phyloP scores from a whole-genome alignment of 2,329 filamentous ascomycete genomes.

The Exophiala sp. region DNA sequence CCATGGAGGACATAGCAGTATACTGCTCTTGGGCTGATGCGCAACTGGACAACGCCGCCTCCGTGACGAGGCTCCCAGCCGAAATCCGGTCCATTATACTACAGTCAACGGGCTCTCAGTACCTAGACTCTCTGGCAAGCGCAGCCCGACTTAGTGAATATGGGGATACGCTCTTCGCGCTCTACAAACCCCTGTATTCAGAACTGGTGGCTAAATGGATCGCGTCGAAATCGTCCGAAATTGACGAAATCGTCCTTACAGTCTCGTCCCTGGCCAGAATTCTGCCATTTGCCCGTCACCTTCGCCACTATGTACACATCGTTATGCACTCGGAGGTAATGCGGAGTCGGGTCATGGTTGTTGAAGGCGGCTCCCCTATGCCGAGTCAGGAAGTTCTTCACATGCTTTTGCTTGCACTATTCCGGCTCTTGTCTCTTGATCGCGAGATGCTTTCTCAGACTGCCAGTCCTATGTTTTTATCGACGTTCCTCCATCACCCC shows the following conservation, averaged over 20 bases:
- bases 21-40: conserved; percentile 31
- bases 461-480: conserved; percentile 61
- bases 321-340: conserved; percentile 8
- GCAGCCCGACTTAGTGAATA: conserved; percentile 63
- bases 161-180: conserved; percentile 67
- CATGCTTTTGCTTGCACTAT: conserved; percentile 59
- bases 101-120: conserved; percentile 56
- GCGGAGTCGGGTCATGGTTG: neutral
- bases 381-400: conserved; percentile 39
- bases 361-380: neutral
- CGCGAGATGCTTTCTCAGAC: conserved; percentile 59
- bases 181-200: conserved; percentile 69
- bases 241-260: conserved; percentile 29
- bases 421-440: conserved; percentile 75
- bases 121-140: conserved; percentile 65
- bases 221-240: conserved; percentile 17
- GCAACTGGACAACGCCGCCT: conserved; percentile 45
- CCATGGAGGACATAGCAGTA: conserved; percentile 31
- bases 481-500: conserved; percentile 58
- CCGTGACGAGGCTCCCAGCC: conserved; percentile 58
- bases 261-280: conserved; percentile 32
- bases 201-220: conserved; percentile 78
- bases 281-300: conserved; percentile 24
- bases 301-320: conserved; percentile 16
- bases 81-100: conserved; percentile 65